Conservation (phyloP, 495 filamentous ascomycete species). For the Hypoxylon crocopeplum region DNA sequence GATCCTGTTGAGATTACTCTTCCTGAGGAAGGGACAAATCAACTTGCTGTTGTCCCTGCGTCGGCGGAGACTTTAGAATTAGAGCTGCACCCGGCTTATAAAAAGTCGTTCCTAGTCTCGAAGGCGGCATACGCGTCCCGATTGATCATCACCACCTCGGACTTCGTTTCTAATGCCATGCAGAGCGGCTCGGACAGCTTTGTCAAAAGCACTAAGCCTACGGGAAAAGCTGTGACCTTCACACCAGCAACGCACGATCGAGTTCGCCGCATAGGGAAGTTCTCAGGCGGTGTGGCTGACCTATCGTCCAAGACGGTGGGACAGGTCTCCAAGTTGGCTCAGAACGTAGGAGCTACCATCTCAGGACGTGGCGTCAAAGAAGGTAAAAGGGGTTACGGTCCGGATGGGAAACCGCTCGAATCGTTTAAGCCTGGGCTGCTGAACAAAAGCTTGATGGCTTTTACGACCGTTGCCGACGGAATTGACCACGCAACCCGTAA, state of each 20-base stretch:
- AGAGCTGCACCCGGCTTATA: slow-evolving; percentile 87
- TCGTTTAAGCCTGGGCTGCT: slow-evolving; percentile 86
- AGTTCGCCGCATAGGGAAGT: slow-evolving; percentile 82
- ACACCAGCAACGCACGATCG: slow-evolving; percentile 82
- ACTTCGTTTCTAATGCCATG: slow-evolving; percentile 77
- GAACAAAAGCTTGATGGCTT: slow-evolving; percentile 96
- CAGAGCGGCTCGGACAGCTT: slow-evolving; percentile 79
- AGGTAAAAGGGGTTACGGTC: slow-evolving; percentile 60
- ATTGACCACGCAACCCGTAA: slow-evolving; percentile 83
- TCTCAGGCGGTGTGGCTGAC: slow-evolving; percentile 77
- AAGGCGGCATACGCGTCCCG: slow-evolving; percentile 90
- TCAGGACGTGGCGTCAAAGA: slow-evolving; percentile 64
- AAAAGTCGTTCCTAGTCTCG: slow-evolving; percentile 83
- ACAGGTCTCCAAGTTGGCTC: slow-evolving; percentile 77
- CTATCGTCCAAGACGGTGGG: slow-evolving; percentile 84
- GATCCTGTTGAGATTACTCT: slow-evolving; percentile 92
- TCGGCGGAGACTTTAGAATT: slow-evolving; percentile 81
- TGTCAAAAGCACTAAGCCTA: slow-evolving; percentile 77
- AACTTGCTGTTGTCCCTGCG: slow-evolving; percentile 76
- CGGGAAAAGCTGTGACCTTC: slow-evolving; percentile 82
- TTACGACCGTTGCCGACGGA: slow-evolving; percentile 92
- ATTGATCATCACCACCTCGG: slow-evolving; percentile 86
- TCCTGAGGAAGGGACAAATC: slow-evolving; percentile 72
- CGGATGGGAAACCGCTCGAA: slow-evolving; percentile 66
- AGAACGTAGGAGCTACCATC: slow-evolving; percentile 83